These are phyloP conservation scores for Glycyrrhiza uralensis DNA, from an alignment of 306 rosid species.

Conservation along the genomic window DNA sequence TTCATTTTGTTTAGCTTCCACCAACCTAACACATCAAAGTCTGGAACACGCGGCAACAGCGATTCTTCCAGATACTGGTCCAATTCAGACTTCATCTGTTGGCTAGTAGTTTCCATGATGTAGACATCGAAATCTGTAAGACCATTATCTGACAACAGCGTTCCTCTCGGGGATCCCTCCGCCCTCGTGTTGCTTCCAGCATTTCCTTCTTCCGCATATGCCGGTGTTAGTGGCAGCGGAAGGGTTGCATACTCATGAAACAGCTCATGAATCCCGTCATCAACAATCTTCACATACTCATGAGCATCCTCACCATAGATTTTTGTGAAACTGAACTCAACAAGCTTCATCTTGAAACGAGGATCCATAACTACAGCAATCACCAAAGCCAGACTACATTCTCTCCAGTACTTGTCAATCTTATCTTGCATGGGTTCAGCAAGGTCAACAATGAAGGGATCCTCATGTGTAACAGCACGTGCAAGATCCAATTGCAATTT, in stretches of 20 bases:
- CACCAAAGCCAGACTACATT: conserved; percentile 72
- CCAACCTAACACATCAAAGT: conserved; percentile 82
- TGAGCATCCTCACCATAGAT: conserved; percentile 70
- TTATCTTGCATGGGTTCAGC: conserved; percentile 57
- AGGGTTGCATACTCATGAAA: conserved; percentile 71
- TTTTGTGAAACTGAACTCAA: conserved; percentile 90
- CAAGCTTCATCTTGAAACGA: conserved; percentile 94
- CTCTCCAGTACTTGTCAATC: conserved; percentile 78
- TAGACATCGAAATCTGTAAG: conserved; percentile 83
- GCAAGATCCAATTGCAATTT: conserved; percentile 71
- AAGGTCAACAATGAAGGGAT: conserved; percentile 53
- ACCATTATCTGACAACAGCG: conserved; percentile 60
- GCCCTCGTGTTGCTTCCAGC: conserved; percentile 31
- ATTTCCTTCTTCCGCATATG: conserved; percentile 70
- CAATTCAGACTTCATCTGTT: conserved; percentile 76
- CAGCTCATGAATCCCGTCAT: conserved; percentile 86
- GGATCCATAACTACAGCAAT: conserved; percentile 96
- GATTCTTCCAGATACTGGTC: conserved; percentile 93
- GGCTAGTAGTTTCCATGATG: conserved; percentile 91
- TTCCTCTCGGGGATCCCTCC: conserved; percentile 54
- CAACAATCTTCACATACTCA: conserved; percentile 62
- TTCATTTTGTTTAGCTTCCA: conserved; percentile 87
- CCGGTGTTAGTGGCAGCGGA: conserved; percentile 78
- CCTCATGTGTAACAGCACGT: conserved; percentile 55
- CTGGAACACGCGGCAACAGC: conserved; percentile 72